A percentile compares a stretch with the other conserved stretches of the same genome.
Evolutionary conservation across 176 grass and related monocot species (phyloP).

Genomic region (Musa itinerans): DNA sequence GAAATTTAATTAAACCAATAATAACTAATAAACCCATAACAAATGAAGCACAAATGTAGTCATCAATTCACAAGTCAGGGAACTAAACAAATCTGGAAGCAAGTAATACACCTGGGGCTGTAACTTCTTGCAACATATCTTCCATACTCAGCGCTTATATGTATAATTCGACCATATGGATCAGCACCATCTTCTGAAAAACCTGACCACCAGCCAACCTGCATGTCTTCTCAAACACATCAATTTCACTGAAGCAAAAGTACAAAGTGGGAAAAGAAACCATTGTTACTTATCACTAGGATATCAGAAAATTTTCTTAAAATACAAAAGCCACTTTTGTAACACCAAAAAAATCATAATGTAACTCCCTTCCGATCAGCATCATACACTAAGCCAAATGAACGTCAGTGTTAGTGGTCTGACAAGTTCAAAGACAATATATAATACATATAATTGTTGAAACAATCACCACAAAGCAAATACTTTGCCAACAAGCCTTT

Average conservation of each 20-base stretch:
- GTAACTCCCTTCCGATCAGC: too few relatives aligned
- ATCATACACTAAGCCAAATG: too few relatives aligned
- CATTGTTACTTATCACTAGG: too few relatives aligned
- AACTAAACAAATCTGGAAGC: not conserved
- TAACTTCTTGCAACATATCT: conserved; percentile 95
- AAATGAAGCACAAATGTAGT: not conserved
- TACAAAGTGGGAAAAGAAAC: conserved; percentile 22
- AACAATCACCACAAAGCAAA: too few relatives aligned
- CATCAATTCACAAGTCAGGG: not conserved
- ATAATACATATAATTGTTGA: too few relatives aligned
- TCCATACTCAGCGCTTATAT: conserved; percentile 81
- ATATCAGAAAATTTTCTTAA: too few relatives aligned
- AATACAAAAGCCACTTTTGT: too few relatives aligned
- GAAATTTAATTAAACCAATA: not conserved
- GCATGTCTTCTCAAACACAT: conserved; percentile 34
- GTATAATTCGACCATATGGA: conserved; percentile 86
- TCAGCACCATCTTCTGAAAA: conserved; percentile 64
- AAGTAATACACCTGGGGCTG: conserved; percentile 56
- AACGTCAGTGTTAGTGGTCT: too few relatives aligned
- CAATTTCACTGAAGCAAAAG: conserved; percentile 25
- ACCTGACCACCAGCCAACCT: conserved; percentile 98
- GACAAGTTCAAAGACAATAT: too few relatives aligned
- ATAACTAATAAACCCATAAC: not conserved
- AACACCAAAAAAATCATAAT: too few relatives aligned
- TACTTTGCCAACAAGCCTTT: too few relatives aligned